A percentile compares a stretch with the other conserved stretches of the same genome.
These are phyloP conservation scores for Cantharellus anzutake DNA, from an alignment of 768 basidiomycete species.

Conservation along the genomic window DNA sequence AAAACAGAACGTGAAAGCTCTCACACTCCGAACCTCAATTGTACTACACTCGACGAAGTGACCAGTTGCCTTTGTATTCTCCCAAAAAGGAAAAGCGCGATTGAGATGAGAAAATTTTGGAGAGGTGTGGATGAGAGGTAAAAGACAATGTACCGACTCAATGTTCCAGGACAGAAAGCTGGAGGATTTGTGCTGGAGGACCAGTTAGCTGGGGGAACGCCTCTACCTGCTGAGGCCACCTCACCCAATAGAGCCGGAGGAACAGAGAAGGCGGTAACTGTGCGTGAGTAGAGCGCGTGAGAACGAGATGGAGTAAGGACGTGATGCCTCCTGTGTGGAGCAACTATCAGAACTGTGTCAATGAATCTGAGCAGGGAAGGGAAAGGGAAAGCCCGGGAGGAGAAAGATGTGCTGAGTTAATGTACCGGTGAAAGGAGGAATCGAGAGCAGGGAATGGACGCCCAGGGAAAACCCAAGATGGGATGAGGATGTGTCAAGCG, in stretches of 20 bases:
- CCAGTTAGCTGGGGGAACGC: background rate
- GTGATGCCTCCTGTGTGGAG: background rate
- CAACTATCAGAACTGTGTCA: background rate
- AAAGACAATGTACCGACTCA: background rate
- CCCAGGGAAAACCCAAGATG: background rate
- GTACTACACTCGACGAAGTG: background rate
- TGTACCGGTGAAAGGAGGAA: background rate
- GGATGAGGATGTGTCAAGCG: background rate
- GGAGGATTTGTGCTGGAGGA: background rate
- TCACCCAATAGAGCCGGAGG: background rate
- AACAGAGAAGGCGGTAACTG: background rate
- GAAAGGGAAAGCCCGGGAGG: background rate
- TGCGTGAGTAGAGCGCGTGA: background rate
- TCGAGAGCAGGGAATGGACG: background rate
- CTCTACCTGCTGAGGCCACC: background rate
- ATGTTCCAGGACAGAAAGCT: background rate
- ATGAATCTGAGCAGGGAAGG: background rate
- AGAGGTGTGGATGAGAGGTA: background rate
- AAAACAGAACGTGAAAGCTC: background rate
- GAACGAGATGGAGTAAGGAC: background rate
- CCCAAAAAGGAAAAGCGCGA: background rate
- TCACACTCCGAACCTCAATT: background rate
- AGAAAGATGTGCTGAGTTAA: background rate
- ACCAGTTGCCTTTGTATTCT: background rate
- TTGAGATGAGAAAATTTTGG: background rate